These are phyloP conservation scores for Medicago arabica DNA, from an alignment of 306 rosid species.

Conservation along the genomic window DNA sequence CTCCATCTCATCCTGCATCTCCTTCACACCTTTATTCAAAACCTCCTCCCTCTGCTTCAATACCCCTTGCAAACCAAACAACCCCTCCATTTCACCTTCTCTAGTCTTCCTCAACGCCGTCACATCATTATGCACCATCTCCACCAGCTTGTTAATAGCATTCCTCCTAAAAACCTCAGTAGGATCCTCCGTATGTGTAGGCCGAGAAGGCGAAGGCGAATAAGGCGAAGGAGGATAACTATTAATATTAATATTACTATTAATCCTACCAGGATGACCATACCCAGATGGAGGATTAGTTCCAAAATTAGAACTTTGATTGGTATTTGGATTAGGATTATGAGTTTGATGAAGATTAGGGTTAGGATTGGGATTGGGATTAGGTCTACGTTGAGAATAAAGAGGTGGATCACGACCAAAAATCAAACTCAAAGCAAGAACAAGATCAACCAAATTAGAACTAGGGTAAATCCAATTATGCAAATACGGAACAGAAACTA, in stretches of 20 bases:
- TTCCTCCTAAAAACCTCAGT: conserved; percentile 68
- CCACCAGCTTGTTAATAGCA: conserved; percentile 82
- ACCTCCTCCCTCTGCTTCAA: conserved; percentile 72
- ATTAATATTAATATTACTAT: too few relatives aligned
- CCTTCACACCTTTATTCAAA: conserved; percentile 64
- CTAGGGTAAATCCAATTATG: conserved; percentile 84
- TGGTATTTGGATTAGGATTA: conserved; percentile 27
- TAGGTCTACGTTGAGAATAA: conserved; percentile 72
- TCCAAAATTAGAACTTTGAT: conserved; percentile 27
- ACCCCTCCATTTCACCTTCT: conserved; percentile 82
- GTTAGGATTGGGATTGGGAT: conserved; percentile 4
- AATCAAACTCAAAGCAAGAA: conserved; percentile 46
- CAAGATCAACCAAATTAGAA: conserved; percentile 76
- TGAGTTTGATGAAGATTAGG: neutral
- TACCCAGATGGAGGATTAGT: conserved; percentile 45
- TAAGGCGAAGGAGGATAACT: conserved; percentile 83
- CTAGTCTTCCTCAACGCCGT: conserved; percentile 60
- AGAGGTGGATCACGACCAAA: conserved; percentile 88
- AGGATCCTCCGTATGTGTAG: conserved; percentile 66
- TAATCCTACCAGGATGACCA: conserved; percentile 58
- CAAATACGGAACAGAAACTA: conserved; percentile 70
- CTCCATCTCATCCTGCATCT: conserved; percentile 85
- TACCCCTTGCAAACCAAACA: conserved; percentile 63
- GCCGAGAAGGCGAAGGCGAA: conserved; percentile 32
- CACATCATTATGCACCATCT: conserved; percentile 66